Percentiles rank a stretch among this genome's conserved stretches.
Evolutionary conservation across 75 land plant species (phyloP).

Genomic region (Azolla pinnata): DNA sequence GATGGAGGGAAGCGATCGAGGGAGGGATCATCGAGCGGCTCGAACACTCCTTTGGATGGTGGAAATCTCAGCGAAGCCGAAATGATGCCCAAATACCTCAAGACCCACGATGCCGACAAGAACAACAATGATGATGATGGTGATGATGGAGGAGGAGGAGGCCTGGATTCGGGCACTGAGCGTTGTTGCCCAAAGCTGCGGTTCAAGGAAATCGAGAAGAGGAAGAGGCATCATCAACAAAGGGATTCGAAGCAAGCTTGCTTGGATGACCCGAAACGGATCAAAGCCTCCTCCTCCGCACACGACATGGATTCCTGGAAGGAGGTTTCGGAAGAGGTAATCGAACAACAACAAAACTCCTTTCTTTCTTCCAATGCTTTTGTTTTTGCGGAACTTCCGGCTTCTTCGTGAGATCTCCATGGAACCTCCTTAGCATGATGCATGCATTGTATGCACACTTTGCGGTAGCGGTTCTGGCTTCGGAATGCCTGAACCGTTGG

Average conservation of each 20-base stretch:
- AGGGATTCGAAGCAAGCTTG: not conserved
- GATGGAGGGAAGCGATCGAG: not conserved
- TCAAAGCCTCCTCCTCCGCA: not conserved
- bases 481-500: too few relatives aligned
- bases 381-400: too few relatives aligned
- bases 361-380: too few relatives aligned
- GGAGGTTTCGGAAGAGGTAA: conserved; percentile 76
- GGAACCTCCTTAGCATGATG: too few relatives aligned
- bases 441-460: too few relatives aligned
- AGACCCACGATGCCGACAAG: not conserved
- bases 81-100: not conserved
- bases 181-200: not conserved
- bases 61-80: not conserved
- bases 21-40: conserved; percentile 65
- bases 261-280: not conserved
- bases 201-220: not conserved
- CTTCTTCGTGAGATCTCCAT: too few relatives aligned
- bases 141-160: not conserved
- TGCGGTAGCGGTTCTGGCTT: too few relatives aligned
- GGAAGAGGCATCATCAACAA: not conserved
- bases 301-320: conserved; percentile 52
- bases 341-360: too few relatives aligned
- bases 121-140: not conserved
- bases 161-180: not conserved
- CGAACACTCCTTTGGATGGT: conserved; percentile 36